Conservation (phyloP, 1,139 yeast species). For the Geotrichum australiense region DNA sequence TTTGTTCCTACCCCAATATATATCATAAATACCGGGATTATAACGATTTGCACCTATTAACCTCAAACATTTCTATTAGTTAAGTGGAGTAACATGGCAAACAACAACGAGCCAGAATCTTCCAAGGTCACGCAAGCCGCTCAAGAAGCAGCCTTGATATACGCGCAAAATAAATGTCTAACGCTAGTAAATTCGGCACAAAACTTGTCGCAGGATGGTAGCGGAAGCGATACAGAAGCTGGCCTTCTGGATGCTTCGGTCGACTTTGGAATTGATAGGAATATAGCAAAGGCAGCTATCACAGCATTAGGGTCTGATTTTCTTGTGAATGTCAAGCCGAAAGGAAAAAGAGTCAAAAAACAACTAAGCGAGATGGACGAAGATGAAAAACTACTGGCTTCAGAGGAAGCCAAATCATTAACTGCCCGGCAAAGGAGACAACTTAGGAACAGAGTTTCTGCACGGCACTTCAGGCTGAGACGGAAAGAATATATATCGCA, state of each 20-base stretch:
- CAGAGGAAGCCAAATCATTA: constrained; percentile 30
- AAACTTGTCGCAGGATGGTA: not conserved
- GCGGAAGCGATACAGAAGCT: constrained; percentile 9
- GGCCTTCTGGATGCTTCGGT: constrained; percentile 9
- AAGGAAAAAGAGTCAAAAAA: constrained; percentile 10
- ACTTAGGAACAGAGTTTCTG: constrained; percentile 31
- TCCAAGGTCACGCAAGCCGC: constrained; percentile 11
- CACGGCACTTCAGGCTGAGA: constrained; percentile 32
- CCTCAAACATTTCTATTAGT: no score
- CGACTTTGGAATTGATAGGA: constrained; percentile 17
- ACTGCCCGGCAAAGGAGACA: constrained; percentile 32
- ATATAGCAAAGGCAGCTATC: constrained; percentile 18
- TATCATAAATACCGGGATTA: no score
- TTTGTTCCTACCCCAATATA: no score
- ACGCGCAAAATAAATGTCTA: constrained; percentile 15
- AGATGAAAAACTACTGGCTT: constrained; percentile 29
- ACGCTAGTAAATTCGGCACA: constrained; percentile 12
- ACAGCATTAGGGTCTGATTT: constrained; percentile 17
- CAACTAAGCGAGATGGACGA: constrained; percentile 24
- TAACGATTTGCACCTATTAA: no score
- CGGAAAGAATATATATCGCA: constrained; percentile 32
- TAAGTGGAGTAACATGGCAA: no score
- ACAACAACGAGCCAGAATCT: not conserved
- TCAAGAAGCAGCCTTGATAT: constrained; percentile 14
- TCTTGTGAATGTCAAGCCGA: not conserved